Evolutionary conservation across 129 eudicot species (phyloP).

Genomic region (Pseudognaphalium luteoalbum): DNA sequence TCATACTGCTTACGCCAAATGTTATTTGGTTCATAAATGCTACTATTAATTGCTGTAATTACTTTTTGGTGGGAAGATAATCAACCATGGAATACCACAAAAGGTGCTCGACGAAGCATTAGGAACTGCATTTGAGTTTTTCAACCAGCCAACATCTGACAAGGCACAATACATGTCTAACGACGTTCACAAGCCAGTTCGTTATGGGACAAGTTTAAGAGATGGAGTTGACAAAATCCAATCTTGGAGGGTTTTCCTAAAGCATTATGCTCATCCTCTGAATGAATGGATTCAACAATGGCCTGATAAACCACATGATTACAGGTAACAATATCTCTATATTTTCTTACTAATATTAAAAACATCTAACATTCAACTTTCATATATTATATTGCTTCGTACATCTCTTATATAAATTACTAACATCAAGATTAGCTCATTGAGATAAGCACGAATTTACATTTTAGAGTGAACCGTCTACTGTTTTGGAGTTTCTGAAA

Average conservation of each 20-base stretch:
- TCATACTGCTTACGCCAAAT: no score
- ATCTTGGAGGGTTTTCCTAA: conserved; percentile 74
- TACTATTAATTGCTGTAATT: not conserved
- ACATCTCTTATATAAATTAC: no score
- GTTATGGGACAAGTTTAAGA: conserved; percentile 61
- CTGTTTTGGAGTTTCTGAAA: not conserved
- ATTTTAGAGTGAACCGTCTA: not conserved
- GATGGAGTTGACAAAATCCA: conserved; percentile 72
- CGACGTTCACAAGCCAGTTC: conserved; percentile 66
- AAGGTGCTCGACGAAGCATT: conserved; percentile 54
- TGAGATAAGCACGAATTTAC: no score
- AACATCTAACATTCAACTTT: not conserved
- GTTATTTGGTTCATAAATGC: not conserved
- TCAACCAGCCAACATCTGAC: conserved; percentile 44
- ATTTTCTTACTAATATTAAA: no score
- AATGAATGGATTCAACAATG: conserved; percentile 55
- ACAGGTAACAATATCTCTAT: conserved; percentile 33
- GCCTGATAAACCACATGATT: conserved; percentile 61
- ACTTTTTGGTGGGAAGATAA: conserved; percentile 28
- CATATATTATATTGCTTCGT: not conserved
- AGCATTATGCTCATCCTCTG: conserved; percentile 76
- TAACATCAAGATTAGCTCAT: no score
- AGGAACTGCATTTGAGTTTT: conserved; percentile 44
- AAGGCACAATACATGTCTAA: conserved; percentile 57
- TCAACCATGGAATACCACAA: conserved; percentile 66